Conservation (phyloP, 805 yeast species). For the Candida jianshihensis region DNA sequence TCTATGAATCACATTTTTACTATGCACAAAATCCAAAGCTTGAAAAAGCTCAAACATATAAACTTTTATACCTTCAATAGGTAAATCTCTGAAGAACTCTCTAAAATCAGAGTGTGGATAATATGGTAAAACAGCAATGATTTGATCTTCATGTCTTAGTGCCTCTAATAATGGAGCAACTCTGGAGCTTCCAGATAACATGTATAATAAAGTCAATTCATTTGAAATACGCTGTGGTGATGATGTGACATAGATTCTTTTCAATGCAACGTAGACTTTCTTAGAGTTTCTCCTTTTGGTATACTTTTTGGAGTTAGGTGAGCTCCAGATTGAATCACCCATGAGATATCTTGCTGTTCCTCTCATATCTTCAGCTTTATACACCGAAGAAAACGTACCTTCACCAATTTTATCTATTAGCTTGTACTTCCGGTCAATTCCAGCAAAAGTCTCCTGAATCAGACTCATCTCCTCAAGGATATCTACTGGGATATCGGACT, state of each 20-base stretch:
- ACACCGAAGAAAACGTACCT: conserved; percentile 89
- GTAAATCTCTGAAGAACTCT: conserved; percentile 73
- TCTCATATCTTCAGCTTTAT: conserved; percentile 53
- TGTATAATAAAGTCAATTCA: conserved; percentile 73
- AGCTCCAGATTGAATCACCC: conserved; percentile 28
- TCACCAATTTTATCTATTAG: conserved; percentile 51
- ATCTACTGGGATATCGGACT: conserved; percentile 40
- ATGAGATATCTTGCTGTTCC: conserved; percentile 26
- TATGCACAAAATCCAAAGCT: conserved; percentile 64
- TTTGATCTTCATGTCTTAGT: conserved; percentile 81
- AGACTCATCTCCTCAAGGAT: conserved; percentile 51
- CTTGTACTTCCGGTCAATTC: conserved; percentile 30
- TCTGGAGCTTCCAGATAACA: conserved; percentile 56
- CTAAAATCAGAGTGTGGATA: conserved; percentile 88
- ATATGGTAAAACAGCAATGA: conserved; percentile 86
- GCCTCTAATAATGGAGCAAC: conserved; percentile 92
- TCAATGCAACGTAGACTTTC: conserved; percentile 64
- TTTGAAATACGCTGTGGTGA: conserved; percentile 88
- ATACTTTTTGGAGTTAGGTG: conserved; percentile 17
- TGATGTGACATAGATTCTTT: conserved; percentile 90
- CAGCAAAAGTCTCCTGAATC: conserved; percentile 48
- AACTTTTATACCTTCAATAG: conserved; percentile 69
- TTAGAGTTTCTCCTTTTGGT: conserved; percentile 31
- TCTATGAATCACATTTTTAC: conserved; percentile 63
- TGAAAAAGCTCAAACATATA: conserved; percentile 76